phyloP scores from a whole-genome alignment of 2,329 filamentous ascomycete species.

The Botrytis pseudocinerea region DNA sequence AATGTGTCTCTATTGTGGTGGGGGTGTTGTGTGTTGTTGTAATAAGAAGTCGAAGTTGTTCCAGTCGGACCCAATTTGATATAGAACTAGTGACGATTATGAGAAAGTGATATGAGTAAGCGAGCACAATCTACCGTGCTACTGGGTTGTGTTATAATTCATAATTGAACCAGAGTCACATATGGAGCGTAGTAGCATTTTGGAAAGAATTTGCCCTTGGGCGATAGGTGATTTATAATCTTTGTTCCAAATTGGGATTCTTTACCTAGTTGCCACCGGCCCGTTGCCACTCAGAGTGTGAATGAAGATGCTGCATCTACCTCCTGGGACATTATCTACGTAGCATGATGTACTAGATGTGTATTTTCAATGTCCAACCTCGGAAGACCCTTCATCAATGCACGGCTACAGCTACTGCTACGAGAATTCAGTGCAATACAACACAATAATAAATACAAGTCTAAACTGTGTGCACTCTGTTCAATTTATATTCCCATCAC shows the following conservation, averaged over 20 bases:
- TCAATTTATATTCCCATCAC: neutral
- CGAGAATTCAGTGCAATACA: neutral
- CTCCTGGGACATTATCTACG: neutral
- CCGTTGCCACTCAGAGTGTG: neutral
- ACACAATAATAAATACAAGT: neutral
- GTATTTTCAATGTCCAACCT: neutral
- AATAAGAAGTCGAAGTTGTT: constrained; percentile 11
- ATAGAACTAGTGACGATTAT: neutral
- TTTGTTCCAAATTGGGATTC: neutral
- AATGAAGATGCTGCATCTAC: neutral
- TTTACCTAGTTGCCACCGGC: neutral
- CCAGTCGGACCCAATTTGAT: constrained; percentile 3
- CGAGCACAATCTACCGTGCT: neutral
- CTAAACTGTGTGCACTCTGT: neutral
- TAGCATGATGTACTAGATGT: neutral
- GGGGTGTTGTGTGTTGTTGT: constrained; percentile 14
- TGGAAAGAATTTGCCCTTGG: neutral
- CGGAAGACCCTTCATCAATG: neutral
- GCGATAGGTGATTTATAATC: neutral
- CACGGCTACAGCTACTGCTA: neutral
- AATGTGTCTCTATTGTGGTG: neutral
- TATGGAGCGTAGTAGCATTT: neutral
- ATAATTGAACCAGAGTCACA: neutral
- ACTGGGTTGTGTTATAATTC: neutral
- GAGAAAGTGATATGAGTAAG: constrained; percentile 7